Base-by-base conservation (phyloP, 2,329 filamentous ascomycete genomes). In the Penicillium vulpinum region DNA sequence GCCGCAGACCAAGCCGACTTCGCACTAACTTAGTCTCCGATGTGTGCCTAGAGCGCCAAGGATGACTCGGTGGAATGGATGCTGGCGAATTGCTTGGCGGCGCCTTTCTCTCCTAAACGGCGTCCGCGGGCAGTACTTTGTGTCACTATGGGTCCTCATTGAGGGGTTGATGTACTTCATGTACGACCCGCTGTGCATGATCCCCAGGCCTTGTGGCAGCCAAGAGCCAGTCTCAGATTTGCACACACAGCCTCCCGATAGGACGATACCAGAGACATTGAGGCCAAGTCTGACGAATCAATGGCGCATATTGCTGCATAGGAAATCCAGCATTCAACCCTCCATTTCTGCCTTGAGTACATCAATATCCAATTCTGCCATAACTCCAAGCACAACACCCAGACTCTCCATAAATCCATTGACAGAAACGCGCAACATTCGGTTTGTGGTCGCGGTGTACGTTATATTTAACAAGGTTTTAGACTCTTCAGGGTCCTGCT, bases 401-500 rank as follows among this genome's bases (percentile, higher is more conserved):
- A 97, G 74, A 65, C 89, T 95, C 68, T 97, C 93, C 82, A 97
- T 92, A 75, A 97, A 97, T 10, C 92, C 91, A 77, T 97, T 97
- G 55, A 97, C 92, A 3, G 93, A 90, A 2, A 99, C 94, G 43
- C 94, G 88, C 56, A 99, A 82, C 93, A 97, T 97, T 65, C 94
- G 88, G 72, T 97, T 96, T 21, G 94, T 97, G 0, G 91, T 91
- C 1, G 94, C 94, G 53, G 82, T 84, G 77, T 97, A 97, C 58
- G 88, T 83, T 10, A 90, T 88, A 58, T 83, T 81, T 47, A 97
- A 80, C 5, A 92, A 75, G 1, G 78, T 82, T 65, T 77, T 75
- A 35, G 69, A 66, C 26, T 76, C 73, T 8, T 73, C 72, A 8
- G 57, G 56, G 55, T 62, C 51, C 58, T 63, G 56, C 45, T 62